Evolutionary conservation across 495 filamentous ascomycete species (phyloP).

Genomic region (Halenospora varia): DNA sequence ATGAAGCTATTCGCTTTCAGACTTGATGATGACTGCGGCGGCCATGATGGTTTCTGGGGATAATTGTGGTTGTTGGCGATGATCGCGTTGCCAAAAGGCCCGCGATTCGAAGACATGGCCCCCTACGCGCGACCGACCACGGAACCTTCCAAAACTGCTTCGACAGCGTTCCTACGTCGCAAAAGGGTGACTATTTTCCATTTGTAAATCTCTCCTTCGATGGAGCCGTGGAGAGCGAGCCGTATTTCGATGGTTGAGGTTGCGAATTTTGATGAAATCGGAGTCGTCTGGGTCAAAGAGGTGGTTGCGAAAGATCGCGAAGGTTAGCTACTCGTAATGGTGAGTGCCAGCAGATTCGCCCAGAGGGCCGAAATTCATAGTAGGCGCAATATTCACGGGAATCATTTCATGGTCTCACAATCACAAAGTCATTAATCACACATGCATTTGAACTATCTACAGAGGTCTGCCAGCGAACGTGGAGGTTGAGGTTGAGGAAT

Average conservation of each 20-base stretch:
- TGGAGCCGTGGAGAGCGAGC: neutral
- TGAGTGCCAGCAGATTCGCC: neutral
- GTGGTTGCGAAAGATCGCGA: no score
- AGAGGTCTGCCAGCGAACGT: neutral
- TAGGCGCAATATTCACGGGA: neutral
- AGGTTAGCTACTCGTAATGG: no score
- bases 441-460: neutral
- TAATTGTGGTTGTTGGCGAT: conserved; percentile 43
- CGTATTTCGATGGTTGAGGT: conserved; percentile 21
- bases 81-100: conserved; percentile 29
- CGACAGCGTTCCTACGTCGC: conserved; percentile 13
- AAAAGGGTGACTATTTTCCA: conserved; percentile 11
- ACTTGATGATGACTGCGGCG: conserved; percentile 29
- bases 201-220: conserved; percentile 17
- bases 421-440: neutral
- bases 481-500: neutral
- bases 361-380: neutral
- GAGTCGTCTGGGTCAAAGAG: conserved; percentile 3
- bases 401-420: neutral
- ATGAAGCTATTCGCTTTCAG: conserved; percentile 15
- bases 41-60: conserved; percentile 33
- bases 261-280: conserved; percentile 8
- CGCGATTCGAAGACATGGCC: conserved; percentile 20
- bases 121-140: conserved; percentile 17
- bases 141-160: conserved; percentile 13